Percentiles rank a stretch among this genome's conserved stretches.
These are phyloP conservation scores for Ophiostoma ulmi DNA, from an alignment of 2,329 filamentous ascomycete genomes.

Conservation along the genomic window DNA sequence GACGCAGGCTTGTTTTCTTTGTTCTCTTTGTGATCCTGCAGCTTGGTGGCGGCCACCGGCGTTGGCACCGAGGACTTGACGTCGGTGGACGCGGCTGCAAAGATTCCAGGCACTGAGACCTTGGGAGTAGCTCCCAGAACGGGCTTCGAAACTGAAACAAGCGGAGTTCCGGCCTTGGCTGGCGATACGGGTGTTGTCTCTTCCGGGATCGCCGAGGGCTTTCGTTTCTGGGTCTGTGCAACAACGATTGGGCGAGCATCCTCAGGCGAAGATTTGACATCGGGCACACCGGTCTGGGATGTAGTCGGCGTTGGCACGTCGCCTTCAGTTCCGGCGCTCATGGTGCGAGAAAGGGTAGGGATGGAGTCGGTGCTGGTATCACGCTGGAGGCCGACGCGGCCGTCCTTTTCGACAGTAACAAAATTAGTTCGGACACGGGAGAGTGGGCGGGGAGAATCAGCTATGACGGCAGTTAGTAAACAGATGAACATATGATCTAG, in stretches of 20 bases:
- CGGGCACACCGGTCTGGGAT: not conserved
- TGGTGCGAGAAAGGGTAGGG: slow-evolving; percentile 36
- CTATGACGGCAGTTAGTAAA: slow-evolving; percentile 16
- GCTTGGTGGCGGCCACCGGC: not conserved
- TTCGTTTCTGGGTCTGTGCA: slow-evolving; percentile 14
- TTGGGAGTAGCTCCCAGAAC: slow-evolving; percentile 6
- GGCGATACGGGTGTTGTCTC: slow-evolving; percentile 15
- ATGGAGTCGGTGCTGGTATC: slow-evolving; percentile 42
- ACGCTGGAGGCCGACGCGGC: slow-evolving; percentile 49
- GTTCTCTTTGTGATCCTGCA: not conserved
- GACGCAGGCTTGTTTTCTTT: slow-evolving; percentile 14
- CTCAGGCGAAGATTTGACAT: slow-evolving; percentile 22
- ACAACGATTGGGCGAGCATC: slow-evolving; percentile 31
- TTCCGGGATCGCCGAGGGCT: slow-evolving; percentile 13
- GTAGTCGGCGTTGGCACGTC: slow-evolving; percentile 36
- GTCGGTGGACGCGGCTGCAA: not conserved
- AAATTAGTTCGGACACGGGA: slow-evolving; percentile 73
- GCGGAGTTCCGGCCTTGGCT: slow-evolving; percentile 8
- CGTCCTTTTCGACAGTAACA: slow-evolving; percentile 65
- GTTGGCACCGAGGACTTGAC: not conserved
- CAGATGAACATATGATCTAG: not conserved
- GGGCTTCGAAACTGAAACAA: not conserved
- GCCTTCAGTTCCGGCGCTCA: slow-evolving; percentile 38
- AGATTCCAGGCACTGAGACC: not conserved
- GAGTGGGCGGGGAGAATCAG: slow-evolving; percentile 57